phyloP scores from a whole-genome alignment of 2,329 filamentous ascomycete species.

The Fusarium coffeatum region DNA sequence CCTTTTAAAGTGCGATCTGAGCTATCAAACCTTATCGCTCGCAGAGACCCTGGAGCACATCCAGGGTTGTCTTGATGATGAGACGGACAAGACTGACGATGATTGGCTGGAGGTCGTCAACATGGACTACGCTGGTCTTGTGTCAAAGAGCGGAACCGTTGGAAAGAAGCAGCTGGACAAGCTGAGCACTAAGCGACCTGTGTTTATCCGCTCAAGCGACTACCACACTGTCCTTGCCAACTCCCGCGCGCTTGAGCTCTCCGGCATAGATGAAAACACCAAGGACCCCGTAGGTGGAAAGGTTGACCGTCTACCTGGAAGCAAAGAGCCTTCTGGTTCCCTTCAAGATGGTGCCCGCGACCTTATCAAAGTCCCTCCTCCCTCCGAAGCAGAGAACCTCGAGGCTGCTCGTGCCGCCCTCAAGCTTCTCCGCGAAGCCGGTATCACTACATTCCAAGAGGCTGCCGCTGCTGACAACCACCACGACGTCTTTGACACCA shows the following conservation, averaged over 20 bases:
- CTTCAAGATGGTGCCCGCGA: constrained; percentile 41
- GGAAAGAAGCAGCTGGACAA: constrained; percentile 39
- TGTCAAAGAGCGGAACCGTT: constrained; percentile 36
- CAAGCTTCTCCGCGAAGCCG: constrained; percentile 44
- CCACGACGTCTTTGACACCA: constrained; percentile 30
- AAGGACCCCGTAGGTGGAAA: constrained; percentile 40
- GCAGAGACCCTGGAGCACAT: constrained; percentile 36
- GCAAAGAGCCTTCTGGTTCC: constrained; percentile 43
- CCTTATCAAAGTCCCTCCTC: constrained; percentile 36
- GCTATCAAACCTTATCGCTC: constrained; percentile 43
- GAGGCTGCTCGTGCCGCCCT: constrained; percentile 41
- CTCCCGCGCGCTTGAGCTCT: constrained; percentile 40
- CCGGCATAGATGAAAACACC: constrained; percentile 37
- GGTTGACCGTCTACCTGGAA: constrained; percentile 42
- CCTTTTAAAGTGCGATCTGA: constrained; percentile 46
- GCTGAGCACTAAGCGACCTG: constrained; percentile 38
- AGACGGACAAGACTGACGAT: constrained; percentile 35
- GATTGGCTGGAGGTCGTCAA: constrained; percentile 47
- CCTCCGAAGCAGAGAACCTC: constrained; percentile 36
- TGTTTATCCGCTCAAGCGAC: constrained; percentile 43
- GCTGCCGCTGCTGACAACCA: constrained; percentile 31
- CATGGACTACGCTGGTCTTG: constrained; percentile 42
- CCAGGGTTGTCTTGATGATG: constrained; percentile 41
- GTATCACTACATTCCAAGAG: constrained; percentile 47
- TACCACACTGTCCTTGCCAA: constrained; percentile 44